Base-by-base conservation (phyloP, 2,329 filamentous ascomycete genomes). In the Alternaria atra region DNA sequence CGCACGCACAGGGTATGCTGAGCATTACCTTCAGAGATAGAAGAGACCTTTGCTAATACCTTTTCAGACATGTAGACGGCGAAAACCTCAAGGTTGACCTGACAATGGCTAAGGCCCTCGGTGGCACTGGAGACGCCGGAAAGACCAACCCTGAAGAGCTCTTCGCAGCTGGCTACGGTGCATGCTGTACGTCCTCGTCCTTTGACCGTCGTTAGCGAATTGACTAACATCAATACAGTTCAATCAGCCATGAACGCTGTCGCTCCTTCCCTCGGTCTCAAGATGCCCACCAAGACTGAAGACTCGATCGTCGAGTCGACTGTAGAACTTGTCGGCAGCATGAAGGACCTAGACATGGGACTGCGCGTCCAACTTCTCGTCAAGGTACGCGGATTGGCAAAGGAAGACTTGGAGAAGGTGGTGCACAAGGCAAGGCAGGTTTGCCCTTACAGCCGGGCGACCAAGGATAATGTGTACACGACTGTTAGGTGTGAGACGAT, bases 71-170 rank as follows among this genome's bases (percentile, higher is more conserved):
- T 59, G 71, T 74, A 34, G 71, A 77, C 20, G 73, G 73, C 47
- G 71, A 80, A 58, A 73, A 74, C 58, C 71, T 79, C 40, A 71
- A 73, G 20, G 62, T 79, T 10, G 78, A 81, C 32, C 76, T 82
- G 1, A 78, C 77, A 17, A 82, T 82, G 81, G 76, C 80, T 56
- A 82, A 81, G 65, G 76, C 75, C 1, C 76, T 83, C 12, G 80
- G 80, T 40, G 81, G 81, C 73, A 40, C 84, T 80, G 73, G 77
- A 68, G 68, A 70, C 23, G 44, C 52, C 1, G 65, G 79, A 58
- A 83, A 82, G 82, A 82, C 82, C 6, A 79, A 72, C 25, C 69
- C 69, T 0, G 82, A 84, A 69, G 82, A 84, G 63, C 77, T 84
- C 2, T 83, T 83, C 60, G 81, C 82, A 1, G 81, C 81, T 0